Conservation (phyloP, 2,329 filamentous ascomycete species). For the Penicillium sp. region DNA sequence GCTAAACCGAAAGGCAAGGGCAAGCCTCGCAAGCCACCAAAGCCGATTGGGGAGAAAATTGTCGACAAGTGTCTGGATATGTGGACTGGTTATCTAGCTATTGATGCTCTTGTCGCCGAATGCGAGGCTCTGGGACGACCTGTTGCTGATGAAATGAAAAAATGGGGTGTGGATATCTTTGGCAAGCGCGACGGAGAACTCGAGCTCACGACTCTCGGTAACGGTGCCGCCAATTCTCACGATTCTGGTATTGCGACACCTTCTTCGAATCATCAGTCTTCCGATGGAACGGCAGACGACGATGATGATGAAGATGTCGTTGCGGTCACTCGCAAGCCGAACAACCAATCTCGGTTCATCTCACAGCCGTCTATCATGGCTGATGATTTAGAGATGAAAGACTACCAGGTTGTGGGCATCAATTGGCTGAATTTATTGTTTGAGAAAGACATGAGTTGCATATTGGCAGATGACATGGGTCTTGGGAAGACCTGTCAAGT, state of each 20-base stretch:
- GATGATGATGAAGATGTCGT: conserved; percentile 45
- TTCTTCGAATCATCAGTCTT: conserved; percentile 36
- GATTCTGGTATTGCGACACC: conserved; percentile 70
- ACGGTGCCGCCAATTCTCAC: conserved; percentile 42
- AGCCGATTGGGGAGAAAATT: conserved; percentile 63
- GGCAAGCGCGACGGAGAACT: conserved; percentile 62
- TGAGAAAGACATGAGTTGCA: conserved; percentile 75
- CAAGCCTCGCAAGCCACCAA: conserved; percentile 51
- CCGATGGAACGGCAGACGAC: conserved; percentile 35
- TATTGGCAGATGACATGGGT: conserved; percentile 95
- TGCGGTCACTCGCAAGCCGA: conserved; percentile 34
- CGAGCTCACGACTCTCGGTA: conserved; percentile 55
- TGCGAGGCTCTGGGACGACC: conserved; percentile 73
- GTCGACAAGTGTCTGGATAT: conserved; percentile 69
- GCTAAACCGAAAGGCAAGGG: conserved; percentile 47
- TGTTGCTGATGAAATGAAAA: conserved; percentile 62
- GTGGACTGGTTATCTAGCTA: conserved; percentile 74
- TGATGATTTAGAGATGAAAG: conserved; percentile 74
- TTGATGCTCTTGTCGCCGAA: conserved; percentile 74
- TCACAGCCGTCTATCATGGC: conserved; percentile 76
- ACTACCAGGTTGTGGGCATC: conserved; percentile 89
- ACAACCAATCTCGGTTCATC: conserved; percentile 42
- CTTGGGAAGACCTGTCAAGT: conserved; percentile 96
- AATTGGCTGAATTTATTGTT: conserved; percentile 92
- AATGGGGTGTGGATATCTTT: conserved; percentile 67